These are phyloP conservation scores for Podila horticola DNA, from an alignment of 192 early-diverging fungal species.

Conservation along the genomic window DNA sequence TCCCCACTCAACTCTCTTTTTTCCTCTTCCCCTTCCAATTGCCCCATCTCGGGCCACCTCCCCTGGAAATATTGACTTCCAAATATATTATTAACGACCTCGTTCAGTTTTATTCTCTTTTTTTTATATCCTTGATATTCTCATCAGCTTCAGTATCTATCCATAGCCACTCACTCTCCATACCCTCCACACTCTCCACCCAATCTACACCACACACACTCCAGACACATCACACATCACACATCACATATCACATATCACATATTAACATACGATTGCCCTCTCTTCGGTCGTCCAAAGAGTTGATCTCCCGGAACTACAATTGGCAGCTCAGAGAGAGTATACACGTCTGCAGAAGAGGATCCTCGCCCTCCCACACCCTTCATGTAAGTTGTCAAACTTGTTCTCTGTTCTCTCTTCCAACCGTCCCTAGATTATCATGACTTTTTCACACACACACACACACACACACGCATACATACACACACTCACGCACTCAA, in stretches of 20 bases:
- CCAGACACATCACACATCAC: neutral
- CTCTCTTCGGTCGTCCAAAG: too few relatives aligned
- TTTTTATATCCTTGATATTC: neutral
- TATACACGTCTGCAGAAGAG: neutral
- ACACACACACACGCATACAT: too few relatives aligned
- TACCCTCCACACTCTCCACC: too few relatives aligned
- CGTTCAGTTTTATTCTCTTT: neutral
- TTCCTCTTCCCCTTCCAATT: neutral
- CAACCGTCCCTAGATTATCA: too few relatives aligned
- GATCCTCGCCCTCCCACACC: neutral
- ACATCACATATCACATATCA: neutral
- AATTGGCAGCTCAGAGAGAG: too few relatives aligned
- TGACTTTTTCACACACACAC: too few relatives aligned
- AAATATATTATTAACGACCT: neutral
- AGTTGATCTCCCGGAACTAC: neutral
- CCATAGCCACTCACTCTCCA: conserved; percentile 2
- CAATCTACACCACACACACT: too few relatives aligned
- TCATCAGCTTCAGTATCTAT: neutral
- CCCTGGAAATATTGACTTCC: neutral
- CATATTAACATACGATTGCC: too few relatives aligned
- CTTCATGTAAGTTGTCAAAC: too few relatives aligned
- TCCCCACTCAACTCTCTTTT: neutral
- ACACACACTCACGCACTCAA: too few relatives aligned
- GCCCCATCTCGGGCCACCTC: neutral
- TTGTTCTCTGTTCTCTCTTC: too few relatives aligned